Base-by-base conservation (phyloP, 164 flowering plant genomes). In the Piper betle region DNA sequence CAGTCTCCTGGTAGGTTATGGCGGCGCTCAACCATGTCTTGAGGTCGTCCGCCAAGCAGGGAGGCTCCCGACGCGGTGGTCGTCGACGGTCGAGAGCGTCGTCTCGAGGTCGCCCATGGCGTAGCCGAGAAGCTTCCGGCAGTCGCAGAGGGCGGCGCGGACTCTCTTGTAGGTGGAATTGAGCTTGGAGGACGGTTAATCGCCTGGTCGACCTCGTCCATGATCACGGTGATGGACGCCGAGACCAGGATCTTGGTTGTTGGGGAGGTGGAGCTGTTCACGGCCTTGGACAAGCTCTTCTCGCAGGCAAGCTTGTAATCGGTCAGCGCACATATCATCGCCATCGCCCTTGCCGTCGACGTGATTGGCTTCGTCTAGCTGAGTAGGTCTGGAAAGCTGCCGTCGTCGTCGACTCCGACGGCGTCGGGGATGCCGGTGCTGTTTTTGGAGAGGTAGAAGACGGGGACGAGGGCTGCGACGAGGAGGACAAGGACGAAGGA, bases 21-120 rank as follows among this genome's bases (percentile, higher is more conserved):
- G 86, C 94, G 0, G 91, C 96, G 57, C 92, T 88, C 6, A 91
- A 69, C 90, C 91, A 83, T 54, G 71, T 86, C 69, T 78, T 78
- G 41, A 88, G 37, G 52, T 86, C 87, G 3, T 68, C 43, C 13
- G 73, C 69, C 6, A 73, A 15, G 5, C 50, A 10, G 50, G 50
- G 73, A 48, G 73, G 53, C 73, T 63, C 16, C 55, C 66, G 80
- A 60, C 8, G 62, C 69, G 64, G 17, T 53, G 56, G 9, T 72
- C 71, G 0, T 72, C 78, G 1, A 78, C 81, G 33, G 15, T 25
- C 0, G 76, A 69, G 25, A 74, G 63, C 0, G 79, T 66, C 1
- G 70, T 74, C 37, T 77, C 68, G 8, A 82, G 77, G 63, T 78
- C 81, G 6, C 62, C 67, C 4, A 72, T 13, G 20, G 87, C 81